Percentiles rank a stretch among this genome's conserved stretches.
Evolutionary conservation across 2,329 filamentous ascomycete species (phyloP).

Genomic region (Beauveria medogensis): DNA sequence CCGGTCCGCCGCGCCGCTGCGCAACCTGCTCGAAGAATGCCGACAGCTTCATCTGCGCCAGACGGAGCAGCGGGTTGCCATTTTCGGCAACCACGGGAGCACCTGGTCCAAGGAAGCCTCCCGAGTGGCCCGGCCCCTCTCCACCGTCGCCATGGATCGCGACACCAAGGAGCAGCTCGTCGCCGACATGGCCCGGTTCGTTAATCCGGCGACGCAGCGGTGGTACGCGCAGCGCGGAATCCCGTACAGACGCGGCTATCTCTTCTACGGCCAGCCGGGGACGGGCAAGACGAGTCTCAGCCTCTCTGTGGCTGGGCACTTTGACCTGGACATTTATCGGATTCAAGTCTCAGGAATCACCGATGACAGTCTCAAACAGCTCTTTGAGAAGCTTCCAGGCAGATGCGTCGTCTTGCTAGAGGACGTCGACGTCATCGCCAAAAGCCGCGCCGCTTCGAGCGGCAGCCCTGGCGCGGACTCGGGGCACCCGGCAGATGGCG

Average conservation of each 20-base stretch:
- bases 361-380: constrained; percentile 40
- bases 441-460: neutral
- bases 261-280: constrained; percentile 56
- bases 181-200: neutral
- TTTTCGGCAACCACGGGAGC: neutral
- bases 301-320: constrained; percentile 42
- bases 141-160: neutral
- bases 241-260: constrained; percentile 42
- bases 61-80: neutral
- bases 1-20: neutral
- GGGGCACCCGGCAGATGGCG: neutral
- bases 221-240: constrained; percentile 17
- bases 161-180: neutral
- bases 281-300: constrained; percentile 52
- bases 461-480: neutral
- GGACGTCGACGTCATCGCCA: constrained; percentile 39
- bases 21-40: neutral
- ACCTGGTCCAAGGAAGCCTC: neutral
- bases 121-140: neutral
- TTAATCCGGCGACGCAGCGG: neutral
- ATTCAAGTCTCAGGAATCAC: constrained; percentile 41
- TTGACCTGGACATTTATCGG: constrained; percentile 42
- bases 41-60: neutral
- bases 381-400: constrained; percentile 44
- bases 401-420: constrained; percentile 48